Evolutionary conservation across 1,284 basidiomycete genomes (phyloP).

Genomic region (Ceratobasidium sp.): DNA sequence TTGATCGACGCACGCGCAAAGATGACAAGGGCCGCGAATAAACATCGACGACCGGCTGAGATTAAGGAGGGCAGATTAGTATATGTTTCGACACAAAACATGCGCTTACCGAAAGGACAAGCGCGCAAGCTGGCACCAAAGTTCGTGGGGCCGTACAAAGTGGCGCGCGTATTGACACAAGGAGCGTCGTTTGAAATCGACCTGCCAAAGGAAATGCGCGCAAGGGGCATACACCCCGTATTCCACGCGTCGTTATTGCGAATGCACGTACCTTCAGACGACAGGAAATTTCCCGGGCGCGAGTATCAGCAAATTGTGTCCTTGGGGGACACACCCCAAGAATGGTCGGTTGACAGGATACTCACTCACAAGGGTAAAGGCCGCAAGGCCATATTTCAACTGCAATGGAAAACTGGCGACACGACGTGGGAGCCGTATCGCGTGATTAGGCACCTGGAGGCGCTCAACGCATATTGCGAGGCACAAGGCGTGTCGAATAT

Average conservation of each 20-base stretch:
- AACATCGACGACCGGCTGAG: conserved; percentile 46
- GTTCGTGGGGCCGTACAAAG: conserved; percentile 56
- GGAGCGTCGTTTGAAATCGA: conserved; percentile 55
- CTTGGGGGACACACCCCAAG: conserved; percentile 44
- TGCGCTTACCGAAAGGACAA: conserved; percentile 54
- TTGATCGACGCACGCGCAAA: conserved; percentile 54
- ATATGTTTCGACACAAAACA: conserved; percentile 56
- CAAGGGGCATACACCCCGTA: conserved; percentile 30
- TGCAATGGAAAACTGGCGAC: conserved; percentile 25
- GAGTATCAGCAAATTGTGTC: no score
- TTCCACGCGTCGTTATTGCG: conserved; percentile 49
- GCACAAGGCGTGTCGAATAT: background rate
- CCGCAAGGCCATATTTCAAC: background rate
- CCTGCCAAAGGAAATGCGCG: conserved; percentile 52
- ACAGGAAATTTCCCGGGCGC: conserved; percentile 30
- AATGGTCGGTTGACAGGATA: conserved; percentile 58
- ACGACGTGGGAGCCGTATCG: conserved; percentile 18
- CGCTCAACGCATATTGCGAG: conserved; percentile 5
- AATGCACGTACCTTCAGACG: conserved; percentile 33
- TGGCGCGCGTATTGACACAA: conserved; percentile 51
- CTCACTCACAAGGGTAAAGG: conserved; percentile 53
- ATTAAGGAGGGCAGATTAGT: conserved; percentile 52
- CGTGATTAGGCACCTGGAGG: conserved; percentile 7
- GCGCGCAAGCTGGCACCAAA: conserved; percentile 43
- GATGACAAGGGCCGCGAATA: conserved; percentile 54